Evolutionary conservation across 2,329 filamentous ascomycete genomes (phyloP), one percentile per base, ranked within the genome.

Genomic region (Neopestalotiopsis rosae): DNA sequence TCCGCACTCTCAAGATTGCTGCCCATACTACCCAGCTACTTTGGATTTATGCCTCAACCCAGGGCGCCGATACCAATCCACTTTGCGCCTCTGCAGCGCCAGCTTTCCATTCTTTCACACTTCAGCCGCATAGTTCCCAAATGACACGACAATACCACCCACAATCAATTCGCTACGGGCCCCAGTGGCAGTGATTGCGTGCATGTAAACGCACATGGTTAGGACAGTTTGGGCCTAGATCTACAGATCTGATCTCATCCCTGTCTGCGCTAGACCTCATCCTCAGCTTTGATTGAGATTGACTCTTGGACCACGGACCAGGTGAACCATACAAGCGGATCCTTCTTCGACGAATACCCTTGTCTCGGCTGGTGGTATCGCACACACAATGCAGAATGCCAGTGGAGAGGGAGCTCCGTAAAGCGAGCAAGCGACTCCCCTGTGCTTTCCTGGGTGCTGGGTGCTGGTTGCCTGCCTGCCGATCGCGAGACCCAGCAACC

Each of bases 201-300:
- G 45, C 45, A 52, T 52, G 45, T 17, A 52, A 52, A 52, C 17
- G 17, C n/a, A 52, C n/a, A 52, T 49, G 45, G 45, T 24, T 20
- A 52, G 17, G 45, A 52, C 45, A 52, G 7, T 52, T 52, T 52
- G 45, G 45, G 45, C 45, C 45, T 52, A 52, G 45, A 52, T 52
- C 45, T 52, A 52, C 45, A 52, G 45, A 52, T 52, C 45, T 38
- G 45, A 52, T 52, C 45, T 52, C 3, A 52, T n/a, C 45, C 45
- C n/a, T 52, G 45, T 52, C 45, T 17, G 45, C 45, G 45, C 45
- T 52, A 52, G 45, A 52, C 45, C 45, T 52, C n/a, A 24, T 9
- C 45, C n/a, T 52, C 45, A 52, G 45, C 45, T 52, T 52, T 52
- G 45, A 52, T 52, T 52, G 45, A 52, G 45, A 52, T 52, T 52